Evolutionary conservation across 1,139 yeast species (phyloP).

Genomic region (Martiniozyma asiatica): DNA sequence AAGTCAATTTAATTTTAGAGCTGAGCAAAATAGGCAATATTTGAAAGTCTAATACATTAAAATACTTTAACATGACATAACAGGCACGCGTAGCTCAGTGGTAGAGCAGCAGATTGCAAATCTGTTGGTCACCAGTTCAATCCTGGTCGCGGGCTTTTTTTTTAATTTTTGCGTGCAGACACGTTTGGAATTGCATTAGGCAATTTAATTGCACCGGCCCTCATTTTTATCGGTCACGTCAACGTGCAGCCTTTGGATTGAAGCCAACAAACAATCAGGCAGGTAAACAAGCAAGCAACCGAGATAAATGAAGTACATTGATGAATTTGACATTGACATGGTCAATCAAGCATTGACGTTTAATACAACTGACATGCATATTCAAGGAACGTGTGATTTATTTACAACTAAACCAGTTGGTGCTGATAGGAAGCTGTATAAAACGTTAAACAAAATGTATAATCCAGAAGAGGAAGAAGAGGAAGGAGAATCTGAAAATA

Average conservation of each 20-base stretch:
- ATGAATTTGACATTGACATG: conserved; percentile 79
- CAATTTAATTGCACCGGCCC: too few relatives aligned
- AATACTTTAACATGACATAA: not conserved
- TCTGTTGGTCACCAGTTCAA: conserved; percentile 85
- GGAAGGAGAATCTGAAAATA: conserved; percentile 6
- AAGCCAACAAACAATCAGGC: too few relatives aligned
- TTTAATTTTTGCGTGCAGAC: too few relatives aligned
- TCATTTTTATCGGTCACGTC: too few relatives aligned
- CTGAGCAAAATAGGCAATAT: too few relatives aligned
- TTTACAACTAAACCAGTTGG: conserved; percentile 92
- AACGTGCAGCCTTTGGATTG: too few relatives aligned
- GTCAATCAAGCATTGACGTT: conserved; percentile 81
- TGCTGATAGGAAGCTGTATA: conserved; percentile 77
- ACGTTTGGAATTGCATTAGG: too few relatives aligned
- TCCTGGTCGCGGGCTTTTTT: conserved; percentile 61
- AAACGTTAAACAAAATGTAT: conserved; percentile 64
- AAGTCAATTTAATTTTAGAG: too few relatives aligned
- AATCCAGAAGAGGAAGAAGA: conserved; percentile 7
- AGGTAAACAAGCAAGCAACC: too few relatives aligned
- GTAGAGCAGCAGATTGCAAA: conserved; percentile 91
- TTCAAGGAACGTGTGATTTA: conserved; percentile 88
- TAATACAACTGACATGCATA: conserved; percentile 76
- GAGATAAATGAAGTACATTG: conserved; percentile 90
- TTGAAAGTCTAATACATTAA: too few relatives aligned
- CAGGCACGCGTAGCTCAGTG: conserved; percentile 57